phyloP scores from a whole-genome alignment of 164 flowering plant species.

The Paratinospora sagittata region DNA sequence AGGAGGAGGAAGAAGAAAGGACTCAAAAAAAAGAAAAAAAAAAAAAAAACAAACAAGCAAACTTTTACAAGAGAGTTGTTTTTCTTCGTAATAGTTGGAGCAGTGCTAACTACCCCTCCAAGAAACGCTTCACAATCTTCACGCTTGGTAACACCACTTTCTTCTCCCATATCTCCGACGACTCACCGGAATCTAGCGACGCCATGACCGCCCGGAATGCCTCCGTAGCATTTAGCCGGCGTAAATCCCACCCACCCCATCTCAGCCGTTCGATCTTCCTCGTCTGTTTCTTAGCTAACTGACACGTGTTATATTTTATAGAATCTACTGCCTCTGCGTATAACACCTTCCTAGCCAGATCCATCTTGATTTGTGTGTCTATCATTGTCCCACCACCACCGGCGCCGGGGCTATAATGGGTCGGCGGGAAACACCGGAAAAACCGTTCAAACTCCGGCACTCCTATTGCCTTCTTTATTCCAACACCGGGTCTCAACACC shows the following conservation, averaged over 20 bases:
- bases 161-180: slow-evolving; percentile 52
- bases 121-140: slow-evolving; percentile 72
- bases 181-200: slow-evolving; percentile 21
- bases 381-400: not conserved
- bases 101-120: slow-evolving; percentile 55
- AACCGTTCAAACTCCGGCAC: slow-evolving; percentile 79
- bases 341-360: slow-evolving; percentile 18
- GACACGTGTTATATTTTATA: slow-evolving; percentile 78
- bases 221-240: slow-evolving; percentile 62
- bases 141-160: slow-evolving; percentile 62
- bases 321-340: slow-evolving; percentile 60
- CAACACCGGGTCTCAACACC: slow-evolving; percentile 22
- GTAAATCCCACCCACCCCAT: slow-evolving; percentile 68
- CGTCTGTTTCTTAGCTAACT: slow-evolving; percentile 66
- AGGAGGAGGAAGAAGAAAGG: not conserved
- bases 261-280: slow-evolving; percentile 64
- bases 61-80: not conserved
- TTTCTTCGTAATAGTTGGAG: too few relatives aligned
- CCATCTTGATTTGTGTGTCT: slow-evolving; percentile 15
- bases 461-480: slow-evolving; percentile 65
- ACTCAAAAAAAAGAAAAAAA: not conserved
- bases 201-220: slow-evolving; percentile 40
- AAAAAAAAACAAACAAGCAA: not conserved
- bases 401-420: not conserved
- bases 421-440: slow-evolving; percentile 34